phyloP scores from a whole-genome alignment of 1,284 basidiomycete genomes.

The Trichosporon coremiiforme region DNA sequence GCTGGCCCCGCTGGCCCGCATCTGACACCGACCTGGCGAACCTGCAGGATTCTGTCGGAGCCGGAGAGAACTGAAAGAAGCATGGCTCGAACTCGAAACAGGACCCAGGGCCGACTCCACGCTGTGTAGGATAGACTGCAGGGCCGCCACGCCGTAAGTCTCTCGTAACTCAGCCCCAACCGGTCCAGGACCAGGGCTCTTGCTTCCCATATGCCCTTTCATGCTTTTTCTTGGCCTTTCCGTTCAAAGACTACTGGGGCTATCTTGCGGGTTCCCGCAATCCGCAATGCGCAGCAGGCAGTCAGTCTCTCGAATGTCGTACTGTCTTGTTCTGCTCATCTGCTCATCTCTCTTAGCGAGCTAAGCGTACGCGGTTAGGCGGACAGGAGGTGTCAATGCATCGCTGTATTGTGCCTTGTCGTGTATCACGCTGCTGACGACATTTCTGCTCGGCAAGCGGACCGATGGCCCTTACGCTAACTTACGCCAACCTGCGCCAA shows the following conservation, averaged over 20 bases:
- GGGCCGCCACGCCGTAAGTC: neutral
- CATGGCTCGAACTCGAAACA: neutral
- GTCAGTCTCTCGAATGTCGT: too few relatives aligned
- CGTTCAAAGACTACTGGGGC: too few relatives aligned
- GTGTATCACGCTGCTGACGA: neutral
- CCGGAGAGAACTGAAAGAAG: too few relatives aligned
- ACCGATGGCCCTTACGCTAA: too few relatives aligned
- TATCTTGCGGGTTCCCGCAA: neutral
- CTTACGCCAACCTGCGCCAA: too few relatives aligned
- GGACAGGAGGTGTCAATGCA: neutral
- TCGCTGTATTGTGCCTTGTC: neutral
- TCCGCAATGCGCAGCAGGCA: neutral
- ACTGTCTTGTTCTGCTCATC: too few relatives aligned
- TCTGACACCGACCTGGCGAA: too few relatives aligned
- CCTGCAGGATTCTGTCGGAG: too few relatives aligned
- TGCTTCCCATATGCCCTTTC: neutral
- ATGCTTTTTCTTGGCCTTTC: neutral
- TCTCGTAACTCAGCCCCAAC: neutral
- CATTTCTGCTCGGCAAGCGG: too few relatives aligned
- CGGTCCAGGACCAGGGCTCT: neutral
- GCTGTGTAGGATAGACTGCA: neutral
- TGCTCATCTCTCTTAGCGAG: neutral
- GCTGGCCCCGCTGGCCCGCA: too few relatives aligned
- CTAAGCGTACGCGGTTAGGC: too few relatives aligned
- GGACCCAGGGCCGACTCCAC: neutral